These are phyloP conservation scores for Protomyces lactucae-debilis DNA, from an alignment of 1,139 yeast genomes.

Conservation along the genomic window DNA sequence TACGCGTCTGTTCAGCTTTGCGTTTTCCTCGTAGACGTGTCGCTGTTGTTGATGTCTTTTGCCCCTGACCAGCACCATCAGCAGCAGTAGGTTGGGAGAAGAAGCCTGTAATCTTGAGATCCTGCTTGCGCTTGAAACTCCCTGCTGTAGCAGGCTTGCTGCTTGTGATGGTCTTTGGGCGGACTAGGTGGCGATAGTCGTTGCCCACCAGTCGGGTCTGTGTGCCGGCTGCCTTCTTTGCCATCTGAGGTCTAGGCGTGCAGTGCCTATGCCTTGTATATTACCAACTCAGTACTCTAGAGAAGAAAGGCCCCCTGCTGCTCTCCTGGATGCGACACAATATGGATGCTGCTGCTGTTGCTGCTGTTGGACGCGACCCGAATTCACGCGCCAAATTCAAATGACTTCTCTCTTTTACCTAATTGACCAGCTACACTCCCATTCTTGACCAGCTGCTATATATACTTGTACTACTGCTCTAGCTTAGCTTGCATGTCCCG, in stretches of 20 bases:
- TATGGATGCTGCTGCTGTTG: too few species aligned
- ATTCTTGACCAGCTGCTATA: too few species aligned
- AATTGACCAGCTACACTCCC: too few species aligned
- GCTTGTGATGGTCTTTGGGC: neutral
- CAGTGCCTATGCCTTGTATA: too few species aligned
- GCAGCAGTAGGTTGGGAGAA: neutral
- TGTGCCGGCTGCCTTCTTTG: neutral
- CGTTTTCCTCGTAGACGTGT: neutral
- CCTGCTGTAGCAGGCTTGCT: neutral
- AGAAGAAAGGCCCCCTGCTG: too few species aligned
- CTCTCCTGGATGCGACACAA: too few species aligned
- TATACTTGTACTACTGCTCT: neutral
- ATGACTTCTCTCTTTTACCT: too few species aligned
- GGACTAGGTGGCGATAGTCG: neutral
- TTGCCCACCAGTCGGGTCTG: neutral
- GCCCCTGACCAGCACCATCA: neutral
- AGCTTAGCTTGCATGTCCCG: slow-evolving; percentile 3
- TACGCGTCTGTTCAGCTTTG: neutral
- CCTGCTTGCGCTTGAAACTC: neutral
- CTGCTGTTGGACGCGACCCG: too few species aligned
- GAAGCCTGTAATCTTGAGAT: neutral
- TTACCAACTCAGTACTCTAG: too few species aligned
- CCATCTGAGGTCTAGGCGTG: neutral
- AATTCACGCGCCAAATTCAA: too few species aligned
- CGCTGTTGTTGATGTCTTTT: neutral